Evolutionary conservation across 2,329 filamentous ascomycete genomes (phyloP), one percentile per base, ranked within the genome.

Genomic region (Phyllosticta citrichinensis): DNA sequence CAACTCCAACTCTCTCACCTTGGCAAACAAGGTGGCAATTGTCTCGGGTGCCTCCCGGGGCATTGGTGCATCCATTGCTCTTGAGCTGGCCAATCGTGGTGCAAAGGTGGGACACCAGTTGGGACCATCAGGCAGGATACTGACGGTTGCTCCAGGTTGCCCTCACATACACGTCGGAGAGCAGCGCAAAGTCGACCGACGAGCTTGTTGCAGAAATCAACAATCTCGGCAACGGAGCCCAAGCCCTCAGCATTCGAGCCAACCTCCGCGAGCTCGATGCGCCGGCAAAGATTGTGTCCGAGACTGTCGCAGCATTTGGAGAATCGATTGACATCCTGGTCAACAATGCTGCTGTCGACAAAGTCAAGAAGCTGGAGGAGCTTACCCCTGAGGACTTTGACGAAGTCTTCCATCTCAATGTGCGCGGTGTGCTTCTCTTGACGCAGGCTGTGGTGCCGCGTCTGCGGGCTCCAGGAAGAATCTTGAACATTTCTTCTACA

Each of bases 401-500:
- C 20, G 66, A 70, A 17, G 76, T 84, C n/a, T 85, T 80, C 68
- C 71, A 83, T 63, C 71, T 84, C 64, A 86, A 87, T 67, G 77
- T 83, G 2, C 78, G 80, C 17, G 83, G 78, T 0, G 75, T 79
- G 0, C 69, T 84, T 14, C 72, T 86, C 20, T 74, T 87, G 61
- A 77, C 78, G 1, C 78, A 83, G 64, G 78, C 80, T 0, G 76
- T 81, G 0, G 70, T 82, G 12, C 81, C 81, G 0, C 73, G 82
- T 63, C 73, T 86, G 1, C 72, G 73, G 33, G 65, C 70, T 2
- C 73, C 75, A 3, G 76, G 74, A 4, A 77, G 83, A 8, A 81
- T 87, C 63, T 79, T 86, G 72, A 86, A 85, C 70, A 79, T 87
- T 63, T 77, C 77, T 14, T 84, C 80, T 2, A 76, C 86, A 1